phyloP scores from a whole-genome alignment of 148 eudicot genomes.

The Mesembryanthemum crystallinum region DNA sequence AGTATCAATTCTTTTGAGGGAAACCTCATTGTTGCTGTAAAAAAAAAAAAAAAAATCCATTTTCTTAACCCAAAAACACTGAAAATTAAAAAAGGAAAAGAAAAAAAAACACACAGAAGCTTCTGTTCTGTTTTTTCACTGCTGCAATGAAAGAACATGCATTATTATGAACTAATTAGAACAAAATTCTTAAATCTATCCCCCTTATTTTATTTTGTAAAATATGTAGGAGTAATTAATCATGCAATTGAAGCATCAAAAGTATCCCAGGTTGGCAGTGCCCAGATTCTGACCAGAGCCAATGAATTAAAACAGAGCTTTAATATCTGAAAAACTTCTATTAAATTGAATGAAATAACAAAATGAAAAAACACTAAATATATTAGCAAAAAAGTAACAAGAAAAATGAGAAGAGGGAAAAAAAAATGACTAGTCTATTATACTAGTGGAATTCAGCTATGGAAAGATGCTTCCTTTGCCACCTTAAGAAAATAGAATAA shows the following conservation, averaged over 20 bases:
- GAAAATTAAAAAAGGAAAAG: background rate
- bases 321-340: conserved; percentile 4
- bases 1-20: conserved; percentile 22
- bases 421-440: background rate
- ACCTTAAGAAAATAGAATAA: conserved; percentile 10
- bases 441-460: conserved; percentile 39
- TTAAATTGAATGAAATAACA: background rate
- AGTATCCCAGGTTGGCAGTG: conserved; percentile 64
- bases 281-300: conserved; percentile 50
- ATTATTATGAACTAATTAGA: background rate
- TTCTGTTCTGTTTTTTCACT: conserved; percentile 40
- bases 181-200: background rate
- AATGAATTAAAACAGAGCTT: conserved; percentile 35
- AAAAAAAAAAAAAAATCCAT: conserved; percentile 15
- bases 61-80: conserved; percentile 17
- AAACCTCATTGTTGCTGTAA: background rate
- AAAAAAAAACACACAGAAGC: conserved; percentile 28
- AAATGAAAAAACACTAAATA: background rate
- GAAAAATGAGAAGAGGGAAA: background rate
- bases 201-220: background rate
- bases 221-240: background rate
- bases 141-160: conserved; percentile 6
- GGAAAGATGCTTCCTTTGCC: conserved; percentile 32
- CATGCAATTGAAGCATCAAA: conserved; percentile 15
- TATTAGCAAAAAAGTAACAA: background rate